Base-by-base conservation (phyloP, 352 stramenopile species). In the Pythium folliculosum region DNA sequence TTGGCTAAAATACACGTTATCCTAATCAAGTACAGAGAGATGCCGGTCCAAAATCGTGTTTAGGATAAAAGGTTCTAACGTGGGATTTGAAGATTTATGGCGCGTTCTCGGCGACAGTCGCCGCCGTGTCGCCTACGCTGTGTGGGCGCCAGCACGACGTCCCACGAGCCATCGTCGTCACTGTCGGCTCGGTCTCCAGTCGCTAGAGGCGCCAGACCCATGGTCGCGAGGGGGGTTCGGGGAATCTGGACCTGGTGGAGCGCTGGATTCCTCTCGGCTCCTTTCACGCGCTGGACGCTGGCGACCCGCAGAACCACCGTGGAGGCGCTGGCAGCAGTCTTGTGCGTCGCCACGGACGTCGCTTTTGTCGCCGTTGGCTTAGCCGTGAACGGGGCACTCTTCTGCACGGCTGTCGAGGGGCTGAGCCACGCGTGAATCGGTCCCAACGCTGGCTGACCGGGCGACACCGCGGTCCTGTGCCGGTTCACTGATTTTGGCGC, bases 61-160 rank as follows among this genome's bases (percentile, higher is more conserved):
- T 47, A 27, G 8, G 22, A 43, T 5, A 14, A 45, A 60, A 5
- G 13, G 40, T 43, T 17, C 27, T 32, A 32, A 6, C 2, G 27
- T 32, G 27, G 27, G 5, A 32, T 32, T 32, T 32, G 3, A 5
- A 32, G 27, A 32, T 32, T 32, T 32, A 32, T 5, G 27, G 5
- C 10, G 9, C 14, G 9, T 2, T 12, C 10, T 43, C 37, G 10
- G 13, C 49, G 23, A 56, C 35, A 25, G 5, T 37, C 45, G 22
- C 21, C 52, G 12, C 8, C 22, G 7, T 22, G 59, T 3, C 5
- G n/a, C 1, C 25, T 49, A 30, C n/a, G 30, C 6, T 49, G 51
- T 22, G 12, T 45, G 44, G 7, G 53, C 10, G 65, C 64, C 21
- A 69, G 54, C n/a, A 69, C 44, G 13, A 69, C 52, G 13, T 63